Percentiles rank a stretch among this genome's conserved stretches.
Conservation (phyloP, 495 filamentous ascomycete genomes). For the Aspergillus kassunensis region DNA sequence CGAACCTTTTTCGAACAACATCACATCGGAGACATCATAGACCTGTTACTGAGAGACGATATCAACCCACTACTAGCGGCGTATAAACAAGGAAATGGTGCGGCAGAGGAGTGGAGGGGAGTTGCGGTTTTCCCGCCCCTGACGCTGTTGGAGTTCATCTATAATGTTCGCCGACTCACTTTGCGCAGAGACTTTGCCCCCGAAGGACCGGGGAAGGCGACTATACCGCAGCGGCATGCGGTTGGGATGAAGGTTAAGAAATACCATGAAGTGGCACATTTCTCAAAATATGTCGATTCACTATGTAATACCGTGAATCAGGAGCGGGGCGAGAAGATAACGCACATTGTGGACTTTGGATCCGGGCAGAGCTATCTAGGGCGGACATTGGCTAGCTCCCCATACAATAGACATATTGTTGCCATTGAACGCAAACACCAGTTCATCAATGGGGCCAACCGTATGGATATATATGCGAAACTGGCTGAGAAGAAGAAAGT, state of each 20-base stretch:
- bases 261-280: constrained; percentile 77
- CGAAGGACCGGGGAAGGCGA: constrained; percentile 28
- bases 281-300: constrained; percentile 56
- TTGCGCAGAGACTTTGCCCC: constrained; percentile 57
- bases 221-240: constrained; percentile 62
- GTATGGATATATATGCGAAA: constrained; percentile 72
- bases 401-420: constrained; percentile 81
- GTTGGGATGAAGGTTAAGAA: constrained; percentile 97
- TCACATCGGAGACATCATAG: constrained; percentile 69
- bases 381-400: constrained; percentile 74
- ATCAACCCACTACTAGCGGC: constrained; percentile 32
- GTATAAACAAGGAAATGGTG: constrained; percentile 8
- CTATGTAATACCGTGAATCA: constrained; percentile 51
- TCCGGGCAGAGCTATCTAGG: constrained; percentile 96
- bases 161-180: constrained; percentile 64
- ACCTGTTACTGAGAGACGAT: constrained; percentile 74
- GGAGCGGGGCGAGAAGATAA: constrained; percentile 53
- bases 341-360: constrained; percentile 92
- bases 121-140: constrained; percentile 55
- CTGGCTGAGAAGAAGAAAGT: constrained; percentile 53
- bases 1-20: constrained; percentile 65
- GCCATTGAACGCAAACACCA: constrained; percentile 84
- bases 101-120: constrained; percentile 41
- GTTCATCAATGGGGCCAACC: constrained; percentile 80
- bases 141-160: constrained; percentile 69